Conservation (phyloP, 2,329 filamentous ascomycete species). For the Moelleriella libera region DNA sequence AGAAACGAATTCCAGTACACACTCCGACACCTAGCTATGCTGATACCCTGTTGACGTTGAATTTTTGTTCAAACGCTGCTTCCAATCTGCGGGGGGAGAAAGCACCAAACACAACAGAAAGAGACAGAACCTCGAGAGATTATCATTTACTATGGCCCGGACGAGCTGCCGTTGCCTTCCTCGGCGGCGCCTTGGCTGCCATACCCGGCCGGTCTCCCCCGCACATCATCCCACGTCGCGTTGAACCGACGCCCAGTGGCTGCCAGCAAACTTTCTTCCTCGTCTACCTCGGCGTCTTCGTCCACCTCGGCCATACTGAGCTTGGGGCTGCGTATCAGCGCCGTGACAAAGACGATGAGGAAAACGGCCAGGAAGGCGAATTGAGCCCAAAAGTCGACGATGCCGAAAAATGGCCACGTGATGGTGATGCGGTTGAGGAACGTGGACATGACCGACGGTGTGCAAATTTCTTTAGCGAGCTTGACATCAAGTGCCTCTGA, state of each 20-base stretch:
- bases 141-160: neutral
- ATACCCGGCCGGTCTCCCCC: constrained; percentile 29
- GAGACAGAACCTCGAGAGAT: neutral
- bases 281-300: constrained; percentile 78
- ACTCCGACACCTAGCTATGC: too few species aligned
- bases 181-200: constrained; percentile 6
- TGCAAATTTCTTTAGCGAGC: constrained; percentile 72
- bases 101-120: neutral
- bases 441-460: constrained; percentile 77
- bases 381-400: constrained; percentile 90
- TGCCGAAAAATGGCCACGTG: constrained; percentile 91
- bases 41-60: too few species aligned
- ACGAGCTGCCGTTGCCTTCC: constrained; percentile 3
- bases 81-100: too few species aligned
- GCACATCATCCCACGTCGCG: constrained; percentile 81
- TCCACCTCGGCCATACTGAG: constrained; percentile 67
- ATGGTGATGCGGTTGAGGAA: constrained; percentile 87
- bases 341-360: constrained; percentile 64
- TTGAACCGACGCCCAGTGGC: constrained; percentile 71
- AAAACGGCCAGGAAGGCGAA: constrained; percentile 82
- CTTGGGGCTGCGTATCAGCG: constrained; percentile 67
- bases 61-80: too few species aligned
- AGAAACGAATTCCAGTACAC: too few species aligned
- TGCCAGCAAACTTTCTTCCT: constrained; percentile 83
- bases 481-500: constrained; percentile 59